phyloP scores from a whole-genome alignment of 2,329 filamentous ascomycete genomes.

The Rhytidhysteron rufulum region DNA sequence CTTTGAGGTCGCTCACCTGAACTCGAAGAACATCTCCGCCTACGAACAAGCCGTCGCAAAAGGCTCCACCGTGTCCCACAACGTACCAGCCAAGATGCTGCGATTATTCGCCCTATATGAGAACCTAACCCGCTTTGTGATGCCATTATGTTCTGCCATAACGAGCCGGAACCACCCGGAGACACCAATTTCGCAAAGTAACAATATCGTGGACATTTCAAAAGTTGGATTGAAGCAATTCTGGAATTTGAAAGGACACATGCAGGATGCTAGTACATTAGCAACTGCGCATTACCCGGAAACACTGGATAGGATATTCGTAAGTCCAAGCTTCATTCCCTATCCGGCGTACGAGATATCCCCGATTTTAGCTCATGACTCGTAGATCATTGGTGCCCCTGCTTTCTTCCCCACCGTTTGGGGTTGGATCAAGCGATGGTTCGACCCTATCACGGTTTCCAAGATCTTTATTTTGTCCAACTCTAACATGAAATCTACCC shows the following conservation, averaged over 20 bases:
- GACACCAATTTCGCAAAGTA: slow-evolving; percentile 87
- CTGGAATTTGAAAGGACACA: slow-evolving; percentile 89
- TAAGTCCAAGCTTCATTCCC: slow-evolving; percentile 32
- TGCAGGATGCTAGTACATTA: slow-evolving; percentile 85
- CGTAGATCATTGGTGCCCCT: slow-evolving; percentile 79
- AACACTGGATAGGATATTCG: slow-evolving; percentile 78
- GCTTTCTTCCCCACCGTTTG: slow-evolving; percentile 89
- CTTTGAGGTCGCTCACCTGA: slow-evolving; percentile 79
- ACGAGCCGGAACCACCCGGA: slow-evolving; percentile 66
- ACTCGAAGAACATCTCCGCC: slow-evolving; percentile 72
- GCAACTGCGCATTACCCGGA: slow-evolving; percentile 95
- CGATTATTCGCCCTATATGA: slow-evolving; percentile 92
- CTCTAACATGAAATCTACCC: slow-evolving; percentile 69
- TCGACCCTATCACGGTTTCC: slow-evolving; percentile 75
- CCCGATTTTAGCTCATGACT: slow-evolving; percentile 1
- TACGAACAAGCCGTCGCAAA: slow-evolving; percentile 66
- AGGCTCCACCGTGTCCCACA: slow-evolving; percentile 57
- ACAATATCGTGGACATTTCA: slow-evolving; percentile 91
- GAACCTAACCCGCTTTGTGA: slow-evolving; percentile 80
- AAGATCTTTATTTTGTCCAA: slow-evolving; percentile 89
- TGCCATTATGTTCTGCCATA: slow-evolving; percentile 78
- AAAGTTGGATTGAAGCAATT: slow-evolving; percentile 88
- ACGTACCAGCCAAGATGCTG: slow-evolving; percentile 70
- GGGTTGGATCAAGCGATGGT: slow-evolving; percentile 95
- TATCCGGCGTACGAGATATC: not conserved